These are phyloP conservation scores for Trichoderma atroviride DNA, from an alignment of 2,329 filamentous ascomycete species.

Conservation along the genomic window DNA sequence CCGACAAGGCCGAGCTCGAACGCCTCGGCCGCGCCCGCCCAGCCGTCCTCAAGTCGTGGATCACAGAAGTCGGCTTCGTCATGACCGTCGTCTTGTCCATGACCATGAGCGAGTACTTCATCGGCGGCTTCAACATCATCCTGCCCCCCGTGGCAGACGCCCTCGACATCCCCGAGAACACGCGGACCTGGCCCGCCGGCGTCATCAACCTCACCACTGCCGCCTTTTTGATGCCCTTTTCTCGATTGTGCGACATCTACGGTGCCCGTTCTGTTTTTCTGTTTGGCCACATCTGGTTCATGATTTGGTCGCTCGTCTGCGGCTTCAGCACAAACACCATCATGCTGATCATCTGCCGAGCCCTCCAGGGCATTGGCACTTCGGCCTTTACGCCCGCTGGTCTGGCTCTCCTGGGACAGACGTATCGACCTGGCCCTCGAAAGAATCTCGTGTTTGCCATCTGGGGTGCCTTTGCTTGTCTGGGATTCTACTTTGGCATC, in stretches of 20 bases:
- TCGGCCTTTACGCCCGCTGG: constrained; percentile 70
- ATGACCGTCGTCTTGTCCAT: constrained; percentile 65
- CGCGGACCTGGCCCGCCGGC: constrained; percentile 65
- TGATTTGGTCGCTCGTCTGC: constrained; percentile 68
- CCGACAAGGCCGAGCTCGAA: constrained; percentile 51
- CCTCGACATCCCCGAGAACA: constrained; percentile 64
- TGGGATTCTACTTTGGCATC: constrained; percentile 67
- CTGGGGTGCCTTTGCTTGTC: constrained; percentile 59
- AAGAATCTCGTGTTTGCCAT: constrained; percentile 69
- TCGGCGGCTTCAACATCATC: constrained; percentile 76
- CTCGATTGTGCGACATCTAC: constrained; percentile 64
- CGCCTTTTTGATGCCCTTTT: constrained; percentile 63
- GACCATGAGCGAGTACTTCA: constrained; percentile 71
- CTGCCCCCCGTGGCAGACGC: constrained; percentile 65
- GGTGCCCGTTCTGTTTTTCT: constrained; percentile 65
- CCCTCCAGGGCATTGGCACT: constrained; percentile 72
- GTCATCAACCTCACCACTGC: constrained; percentile 62
- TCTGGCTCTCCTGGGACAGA: constrained; percentile 70
- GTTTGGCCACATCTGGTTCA: constrained; percentile 63
- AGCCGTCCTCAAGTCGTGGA: constrained; percentile 52
- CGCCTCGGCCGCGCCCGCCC: constrained; percentile 65
- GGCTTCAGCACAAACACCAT: constrained; percentile 69
- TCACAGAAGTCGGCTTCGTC: constrained; percentile 64
- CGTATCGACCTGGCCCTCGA: constrained; percentile 69
- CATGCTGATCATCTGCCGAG: constrained; percentile 74